Conservation (phyloP, 768 basidiomycete species). For the Brasilioporus rufonigricans region DNA sequence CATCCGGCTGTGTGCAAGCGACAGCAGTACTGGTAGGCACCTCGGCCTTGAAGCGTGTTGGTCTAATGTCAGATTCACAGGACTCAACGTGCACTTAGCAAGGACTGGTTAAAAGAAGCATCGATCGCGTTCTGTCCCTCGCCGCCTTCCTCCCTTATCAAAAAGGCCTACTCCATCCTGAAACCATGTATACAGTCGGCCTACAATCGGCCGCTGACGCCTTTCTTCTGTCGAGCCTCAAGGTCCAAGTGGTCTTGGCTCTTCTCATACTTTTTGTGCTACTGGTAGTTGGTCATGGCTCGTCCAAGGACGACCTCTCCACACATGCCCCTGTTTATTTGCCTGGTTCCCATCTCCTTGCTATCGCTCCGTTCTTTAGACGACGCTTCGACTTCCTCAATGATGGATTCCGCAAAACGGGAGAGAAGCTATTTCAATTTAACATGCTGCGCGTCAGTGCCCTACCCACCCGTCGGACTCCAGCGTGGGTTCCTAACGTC, state of each 20-base stretch:
- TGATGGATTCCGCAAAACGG: constrained; percentile 67
- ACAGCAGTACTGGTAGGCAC: constrained; percentile 18
- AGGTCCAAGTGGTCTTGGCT: constrained; percentile 34
- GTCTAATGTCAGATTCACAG: constrained; percentile 27
- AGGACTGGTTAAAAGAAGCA: constrained; percentile 24
- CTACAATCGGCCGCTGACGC: constrained; percentile 37
- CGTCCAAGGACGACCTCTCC: constrained; percentile 46
- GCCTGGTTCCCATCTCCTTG: constrained; percentile 56
- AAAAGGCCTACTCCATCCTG: constrained; percentile 21
- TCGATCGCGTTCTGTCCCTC: constrained; percentile 22
- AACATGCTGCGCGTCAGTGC: constrained; percentile 59
- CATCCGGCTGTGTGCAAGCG: constrained; percentile 5
- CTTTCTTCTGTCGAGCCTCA: constrained; percentile 34
- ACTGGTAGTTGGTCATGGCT: constrained; percentile 34
- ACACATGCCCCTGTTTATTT: constrained; percentile 48
- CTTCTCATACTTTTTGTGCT: constrained; percentile 37
- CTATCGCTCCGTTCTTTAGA: constrained; percentile 67
- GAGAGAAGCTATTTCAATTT: constrained; percentile 67
- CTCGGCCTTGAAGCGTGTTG: constrained; percentile 20
- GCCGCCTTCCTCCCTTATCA: constrained; percentile 26
- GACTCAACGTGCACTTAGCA: constrained; percentile 22
- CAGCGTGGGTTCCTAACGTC: constrained; percentile 19
- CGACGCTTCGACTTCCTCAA: constrained; percentile 70
- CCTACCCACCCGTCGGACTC: constrained; percentile 5
- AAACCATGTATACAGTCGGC: constrained; percentile 43